Evolutionary conservation across 1,139 yeast genomes (phyloP), one percentile per base, ranked within the genome.

Genomic region (Lodderomyces parapsilosis): DNA sequence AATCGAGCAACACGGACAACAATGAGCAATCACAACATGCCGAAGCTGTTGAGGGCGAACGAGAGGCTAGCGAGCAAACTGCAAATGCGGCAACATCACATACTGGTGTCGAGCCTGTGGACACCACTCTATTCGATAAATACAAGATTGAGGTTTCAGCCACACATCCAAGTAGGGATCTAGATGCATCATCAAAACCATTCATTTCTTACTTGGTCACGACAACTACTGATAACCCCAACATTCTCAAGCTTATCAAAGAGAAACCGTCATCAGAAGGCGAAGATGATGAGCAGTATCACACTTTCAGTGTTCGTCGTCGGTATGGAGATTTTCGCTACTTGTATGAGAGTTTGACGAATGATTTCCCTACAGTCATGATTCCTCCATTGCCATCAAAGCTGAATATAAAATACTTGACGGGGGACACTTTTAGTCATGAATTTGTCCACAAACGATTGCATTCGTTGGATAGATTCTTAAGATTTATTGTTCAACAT

Each of bases 371-470:
- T 0, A 86, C 94, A 2, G 75, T 86, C 45, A 80, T 93, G 30
- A 81, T 93, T 0, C 99, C 99, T 1, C 98, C 99, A 9, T 71
- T 93, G 44, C 99, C 99, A 0, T 95, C 94, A 49, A 91, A 90
- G 64, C 88, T 86, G 69, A 80, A 95, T 48, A 72, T 91, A 54
- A 96, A 93, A 62, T 93, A 93, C 60, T 74, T 93, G 44, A 90
- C 96, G 35, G 99, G 99, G n/a, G 98, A 93, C 56, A 76, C 96
- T 15, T 88, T 88, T 59, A 80, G 88, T 42, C 66, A 76, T 9
- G 88, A 88, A 46, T 93, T 93, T 63, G 91, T 96, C 0, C 72
- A 76, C 49, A 86, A 88, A 58, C 71, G 99, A 51, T 83, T 95
- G n/a, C 81, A 83, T 40, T 88, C 97, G 5, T 70, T 93, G 43